Conservation (phyloP, 352 stramenopile genomes). For the Phytophthora agathidicida region DNA sequence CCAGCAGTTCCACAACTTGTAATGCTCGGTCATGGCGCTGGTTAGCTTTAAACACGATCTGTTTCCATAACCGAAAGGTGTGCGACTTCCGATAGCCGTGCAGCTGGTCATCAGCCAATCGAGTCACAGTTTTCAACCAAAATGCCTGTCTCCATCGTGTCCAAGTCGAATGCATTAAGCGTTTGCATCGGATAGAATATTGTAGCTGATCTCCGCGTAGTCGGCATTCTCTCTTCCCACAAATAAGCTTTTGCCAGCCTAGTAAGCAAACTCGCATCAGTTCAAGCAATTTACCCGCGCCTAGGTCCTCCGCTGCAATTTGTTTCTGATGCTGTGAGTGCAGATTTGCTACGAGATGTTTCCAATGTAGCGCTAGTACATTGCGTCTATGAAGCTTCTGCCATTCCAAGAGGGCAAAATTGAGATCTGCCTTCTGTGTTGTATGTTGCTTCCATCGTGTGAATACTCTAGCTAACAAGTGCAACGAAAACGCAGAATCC, state of each 20-base stretch:
- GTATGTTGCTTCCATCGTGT: constrained; percentile 10
- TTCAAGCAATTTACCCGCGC: not conserved
- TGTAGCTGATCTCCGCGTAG: constrained; percentile 16
- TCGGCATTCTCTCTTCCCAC: not conserved
- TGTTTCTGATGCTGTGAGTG: constrained; percentile 13
- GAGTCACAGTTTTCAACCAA: constrained; percentile 3
- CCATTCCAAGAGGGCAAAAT: constrained; percentile 2
- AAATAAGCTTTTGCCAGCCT: constrained; percentile 5
- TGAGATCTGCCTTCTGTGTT: not conserved
- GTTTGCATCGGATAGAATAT: not conserved
- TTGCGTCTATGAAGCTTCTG: not conserved
- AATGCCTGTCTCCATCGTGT: constrained; percentile 23
- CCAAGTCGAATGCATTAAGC: constrained; percentile 15
- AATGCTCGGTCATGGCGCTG: not conserved
- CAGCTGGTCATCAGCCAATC: constrained; percentile 21
- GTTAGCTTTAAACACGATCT: constrained; percentile 1
- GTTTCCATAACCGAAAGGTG: constrained; percentile 31
- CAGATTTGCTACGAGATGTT: constrained; percentile 11
- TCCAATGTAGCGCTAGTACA: constrained; percentile 17
- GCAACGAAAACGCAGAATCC: constrained; percentile 14
- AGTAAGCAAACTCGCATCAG: not conserved
- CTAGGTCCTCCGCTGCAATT: not conserved
- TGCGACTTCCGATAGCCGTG: constrained; percentile 5
- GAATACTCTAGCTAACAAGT: constrained; percentile 12
- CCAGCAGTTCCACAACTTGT: constrained; percentile 14